Conservation (phyloP, 257 asterid genomes). For the Striga asiatica region DNA sequence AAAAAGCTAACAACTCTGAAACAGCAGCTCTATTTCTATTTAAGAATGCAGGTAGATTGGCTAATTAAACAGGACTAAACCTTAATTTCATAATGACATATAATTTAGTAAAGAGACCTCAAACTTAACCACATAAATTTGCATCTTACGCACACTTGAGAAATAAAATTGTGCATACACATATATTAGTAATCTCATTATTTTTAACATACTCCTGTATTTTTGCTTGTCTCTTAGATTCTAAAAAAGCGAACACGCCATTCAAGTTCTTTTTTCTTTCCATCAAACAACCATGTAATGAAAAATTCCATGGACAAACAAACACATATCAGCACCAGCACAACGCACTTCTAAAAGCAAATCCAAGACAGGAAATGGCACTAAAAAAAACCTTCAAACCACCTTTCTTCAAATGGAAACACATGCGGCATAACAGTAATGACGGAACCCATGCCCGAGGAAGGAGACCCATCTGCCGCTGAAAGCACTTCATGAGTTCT, state of each 20-base stretch:
- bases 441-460: conserved; percentile 53
- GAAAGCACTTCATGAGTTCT: conserved; percentile 69
- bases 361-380: neutral
- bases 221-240: neutral
- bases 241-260: neutral
- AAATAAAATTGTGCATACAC: neutral
- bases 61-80: neutral
- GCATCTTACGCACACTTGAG: no score
- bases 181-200: neutral
- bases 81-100: neutral
- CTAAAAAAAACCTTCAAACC: neutral
- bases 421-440: conserved; percentile 83
- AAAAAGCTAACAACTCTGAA: neutral
- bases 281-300: neutral
- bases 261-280: neutral
- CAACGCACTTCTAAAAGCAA: neutral
- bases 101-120: no score
- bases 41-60: neutral
- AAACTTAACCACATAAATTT: no score
- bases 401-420: conserved; percentile 96
- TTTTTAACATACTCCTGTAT: neutral
- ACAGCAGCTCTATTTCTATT: neutral
- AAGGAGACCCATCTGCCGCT: conserved; percentile 39
- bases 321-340: neutral
- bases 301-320: neutral